Conservation (phyloP, 2,329 filamentous ascomycete species). For the Fusarium foetens region DNA sequence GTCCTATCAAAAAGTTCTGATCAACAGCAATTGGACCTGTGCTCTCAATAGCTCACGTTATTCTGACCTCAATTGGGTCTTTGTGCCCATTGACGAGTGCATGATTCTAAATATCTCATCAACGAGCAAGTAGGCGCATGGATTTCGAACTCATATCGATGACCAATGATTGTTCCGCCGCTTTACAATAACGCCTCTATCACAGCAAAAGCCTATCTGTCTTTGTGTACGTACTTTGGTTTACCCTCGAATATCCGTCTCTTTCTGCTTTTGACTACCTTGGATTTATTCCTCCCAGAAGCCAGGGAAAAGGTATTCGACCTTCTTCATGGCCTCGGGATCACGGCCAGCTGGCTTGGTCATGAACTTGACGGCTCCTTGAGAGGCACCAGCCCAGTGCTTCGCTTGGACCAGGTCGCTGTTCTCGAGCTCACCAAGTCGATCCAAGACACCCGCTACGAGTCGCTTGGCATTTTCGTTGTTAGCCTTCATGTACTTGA, state of each 20-base stretch:
- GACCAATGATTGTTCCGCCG: conserved; percentile 10
- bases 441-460: conserved; percentile 87
- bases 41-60: conserved; percentile 1
- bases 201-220: conserved; percentile 16
- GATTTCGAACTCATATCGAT: not conserved
- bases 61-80: conserved; percentile 8
- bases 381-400: conserved; percentile 80
- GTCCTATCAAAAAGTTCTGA: conserved; percentile 5
- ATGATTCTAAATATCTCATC: not conserved
- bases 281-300: conserved; percentile 64
- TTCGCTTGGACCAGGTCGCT: conserved; percentile 79
- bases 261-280: not conserved
- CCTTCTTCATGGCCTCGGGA: conserved; percentile 78
- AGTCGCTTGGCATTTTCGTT: conserved; percentile 86
- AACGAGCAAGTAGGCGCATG: not conserved
- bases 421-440: conserved; percentile 82
- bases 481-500: conserved; percentile 96
- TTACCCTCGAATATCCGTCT: not conserved
- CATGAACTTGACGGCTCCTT: conserved; percentile 82
- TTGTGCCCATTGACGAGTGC: not conserved
- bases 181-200: conserved; percentile 25
- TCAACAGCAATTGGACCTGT: conserved; percentile 3
- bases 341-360: conserved; percentile 81
- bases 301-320: conserved; percentile 88
- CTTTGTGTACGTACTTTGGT: not conserved